These are phyloP conservation scores for Bertia moriformis DNA, from an alignment of 2,329 filamentous ascomycete genomes.

Conservation along the genomic window DNA sequence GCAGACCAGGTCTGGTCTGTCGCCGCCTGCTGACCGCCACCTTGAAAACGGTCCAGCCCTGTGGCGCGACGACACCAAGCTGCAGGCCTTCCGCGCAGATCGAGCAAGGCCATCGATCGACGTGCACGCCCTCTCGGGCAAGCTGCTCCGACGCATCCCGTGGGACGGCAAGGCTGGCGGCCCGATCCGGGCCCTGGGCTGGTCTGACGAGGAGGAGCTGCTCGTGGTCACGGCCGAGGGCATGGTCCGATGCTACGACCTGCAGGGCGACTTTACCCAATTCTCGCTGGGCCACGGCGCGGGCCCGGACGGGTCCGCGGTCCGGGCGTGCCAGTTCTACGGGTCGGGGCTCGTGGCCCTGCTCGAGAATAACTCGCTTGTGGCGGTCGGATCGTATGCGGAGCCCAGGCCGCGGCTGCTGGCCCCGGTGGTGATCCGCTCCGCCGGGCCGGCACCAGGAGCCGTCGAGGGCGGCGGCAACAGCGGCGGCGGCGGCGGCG, in stretches of 20 bases:
- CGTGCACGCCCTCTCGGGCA: slow-evolving; percentile 84
- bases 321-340: slow-evolving; percentile 82
- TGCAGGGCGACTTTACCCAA: slow-evolving; percentile 90
- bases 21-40: neutral
- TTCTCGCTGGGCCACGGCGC: slow-evolving; percentile 83
- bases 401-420: slow-evolving; percentile 80
- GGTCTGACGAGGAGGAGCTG: slow-evolving; percentile 90
- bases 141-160: slow-evolving; percentile 68
- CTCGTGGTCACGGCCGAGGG: slow-evolving; percentile 80
- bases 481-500: too few relatives aligned
- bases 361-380: slow-evolving; percentile 70
- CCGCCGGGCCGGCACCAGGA: too few relatives aligned
- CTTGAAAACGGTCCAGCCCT: slow-evolving; percentile 42
- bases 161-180: slow-evolving; percentile 72
- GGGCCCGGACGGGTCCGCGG: slow-evolving; percentile 75
- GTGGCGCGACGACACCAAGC: slow-evolving; percentile 75
- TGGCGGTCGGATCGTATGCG: slow-evolving; percentile 77
- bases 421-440: slow-evolving; percentile 60
- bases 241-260: slow-evolving; percentile 75
- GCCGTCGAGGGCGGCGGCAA: too few relatives aligned
- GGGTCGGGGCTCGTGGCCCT: slow-evolving; percentile 83
- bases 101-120: slow-evolving; percentile 74
- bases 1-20: too few relatives aligned
- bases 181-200: slow-evolving; percentile 79
- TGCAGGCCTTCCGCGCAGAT: slow-evolving; percentile 62